These are phyloP conservation scores for Populus simonii DNA, from an alignment of 345 rosid genomes.

Conservation along the genomic window DNA sequence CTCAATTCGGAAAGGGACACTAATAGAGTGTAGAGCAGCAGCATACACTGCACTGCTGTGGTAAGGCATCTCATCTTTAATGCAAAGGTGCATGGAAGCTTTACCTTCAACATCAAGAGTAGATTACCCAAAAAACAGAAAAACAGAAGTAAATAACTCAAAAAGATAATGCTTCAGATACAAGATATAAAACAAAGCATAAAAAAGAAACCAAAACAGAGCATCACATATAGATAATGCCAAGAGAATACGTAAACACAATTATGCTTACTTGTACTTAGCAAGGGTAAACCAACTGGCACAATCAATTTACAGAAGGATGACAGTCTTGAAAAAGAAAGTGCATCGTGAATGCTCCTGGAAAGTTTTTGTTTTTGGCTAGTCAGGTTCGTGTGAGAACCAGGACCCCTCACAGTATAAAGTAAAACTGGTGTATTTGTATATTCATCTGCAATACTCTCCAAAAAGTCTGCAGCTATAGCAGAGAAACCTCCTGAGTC, in stretches of 20 bases:
- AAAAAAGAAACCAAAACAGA: not conserved
- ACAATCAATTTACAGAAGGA: conserved; percentile 65
- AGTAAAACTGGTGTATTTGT: conserved; percentile 65
- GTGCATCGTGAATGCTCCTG: conserved; percentile 69
- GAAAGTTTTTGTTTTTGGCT: conserved; percentile 50
- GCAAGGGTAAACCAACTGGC: conserved; percentile 78
- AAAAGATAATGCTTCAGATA: too few relatives aligned
- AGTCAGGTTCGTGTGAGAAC: conserved; percentile 39
- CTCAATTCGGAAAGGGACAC: conserved; percentile 71
- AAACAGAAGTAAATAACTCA: not conserved
- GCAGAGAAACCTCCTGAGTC: conserved; percentile 89
- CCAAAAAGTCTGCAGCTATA: conserved; percentile 72
- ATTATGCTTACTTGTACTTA: conserved; percentile 56
- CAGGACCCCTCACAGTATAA: conserved; percentile 58
- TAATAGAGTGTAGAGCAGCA: conserved; percentile 71
- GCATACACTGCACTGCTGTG: conserved; percentile 82
- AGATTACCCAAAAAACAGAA: not conserved
- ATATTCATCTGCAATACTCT: conserved; percentile 82
- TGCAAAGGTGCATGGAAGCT: conserved; percentile 50
- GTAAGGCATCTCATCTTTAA: conserved; percentile 73
- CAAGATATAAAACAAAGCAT: not conserved
- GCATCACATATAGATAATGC: not conserved
- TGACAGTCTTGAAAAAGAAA: conserved; percentile 74
- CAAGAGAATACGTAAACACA: conserved; percentile 3
- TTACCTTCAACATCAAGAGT: conserved; percentile 43